These are phyloP conservation scores for Diplosphaera chodatii DNA, from an alignment of 139 green algal genomes.

Conservation along the genomic window DNA sequence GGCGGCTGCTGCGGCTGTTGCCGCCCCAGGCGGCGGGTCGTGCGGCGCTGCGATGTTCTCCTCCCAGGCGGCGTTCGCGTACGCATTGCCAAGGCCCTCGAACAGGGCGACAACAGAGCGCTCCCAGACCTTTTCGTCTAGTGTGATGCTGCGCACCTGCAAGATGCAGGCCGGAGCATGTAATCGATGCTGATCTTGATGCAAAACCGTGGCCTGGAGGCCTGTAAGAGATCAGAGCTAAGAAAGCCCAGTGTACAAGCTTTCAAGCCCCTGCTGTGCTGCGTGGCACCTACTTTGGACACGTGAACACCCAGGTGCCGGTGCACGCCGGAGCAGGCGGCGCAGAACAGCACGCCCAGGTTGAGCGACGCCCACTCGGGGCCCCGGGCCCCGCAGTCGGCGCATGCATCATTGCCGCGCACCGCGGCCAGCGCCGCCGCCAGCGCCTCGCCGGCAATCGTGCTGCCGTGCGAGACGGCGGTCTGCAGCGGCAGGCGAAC, in stretches of 20 bases:
- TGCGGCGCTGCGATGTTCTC: constrained; percentile 3
- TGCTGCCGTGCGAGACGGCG: not conserved
- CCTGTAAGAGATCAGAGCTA: too few relatives aligned
- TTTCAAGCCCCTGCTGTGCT: not conserved
- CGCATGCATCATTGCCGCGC: constrained; percentile 70
- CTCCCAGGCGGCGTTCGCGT: constrained; percentile 40
- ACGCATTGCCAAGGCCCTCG: constrained; percentile 46
- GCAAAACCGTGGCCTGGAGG: too few relatives aligned
- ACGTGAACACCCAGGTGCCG: constrained; percentile 82
- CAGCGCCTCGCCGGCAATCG: not conserved
- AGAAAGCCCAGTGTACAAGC: too few relatives aligned
- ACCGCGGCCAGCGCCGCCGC: constrained; percentile 24
- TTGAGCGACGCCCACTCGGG: constrained; percentile 91
- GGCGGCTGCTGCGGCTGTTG: too few relatives aligned
- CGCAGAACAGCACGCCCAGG: constrained; percentile 83
- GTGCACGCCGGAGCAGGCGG: constrained; percentile 86
- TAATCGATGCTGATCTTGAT: too few relatives aligned
- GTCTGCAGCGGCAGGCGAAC: not conserved
- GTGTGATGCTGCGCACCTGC: constrained; percentile 60
- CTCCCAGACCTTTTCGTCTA: constrained; percentile 70
- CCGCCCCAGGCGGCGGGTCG: too few relatives aligned
- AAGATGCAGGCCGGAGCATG: too few relatives aligned
- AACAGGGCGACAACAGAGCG: constrained; percentile 47
- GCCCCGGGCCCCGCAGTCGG: constrained; percentile 70
- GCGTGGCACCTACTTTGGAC: constrained; percentile 45